Base-by-base conservation (phyloP, 345 rosid species). In the Abelmoschus esculentus region DNA sequence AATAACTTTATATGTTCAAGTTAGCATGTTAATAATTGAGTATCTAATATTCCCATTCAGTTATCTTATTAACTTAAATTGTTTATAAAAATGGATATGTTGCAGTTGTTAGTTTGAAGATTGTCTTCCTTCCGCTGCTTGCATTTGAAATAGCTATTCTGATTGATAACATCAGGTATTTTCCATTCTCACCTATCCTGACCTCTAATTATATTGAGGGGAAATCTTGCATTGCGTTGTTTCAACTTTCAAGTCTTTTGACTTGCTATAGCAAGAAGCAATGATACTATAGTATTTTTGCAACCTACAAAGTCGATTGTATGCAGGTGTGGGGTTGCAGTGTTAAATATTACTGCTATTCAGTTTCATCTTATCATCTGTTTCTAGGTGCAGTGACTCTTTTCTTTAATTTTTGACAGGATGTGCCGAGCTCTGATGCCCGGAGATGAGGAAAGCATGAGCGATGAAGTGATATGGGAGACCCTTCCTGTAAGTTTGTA, bases 401-500 rank as follows among this genome's bases (percentile, higher is more conserved):
- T 53, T 36, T 66, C 22, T 65, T 32, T n/a, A 19, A 1, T 29
- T 79, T 22, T 18, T 53, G 78, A 69, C 77, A 92, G 98, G 86
- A 90, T 87, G 92, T 93, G 93, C 66, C 80, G 92, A 83, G 85
- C 93, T 74, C 88, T 90, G 61, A 86, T 93, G 97, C 92, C 90
- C 26, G 97, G 93, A 73, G 98, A 93, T 79, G 98, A 93, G 62
- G 98, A 90, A 81, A 93, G 83, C 83, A 83, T 87, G 83, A 90
- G 83, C 63, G 96, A 93, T 74, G 97, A 93, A 81, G 92, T 92
- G 72, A 93, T 93, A 80, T 93, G 97, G 97, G 92, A 88, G 80
- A 93, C 93, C 22, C 97, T 93, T 80, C 96, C 96, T 49, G 97
- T 93, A 80, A 87, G 90, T 83, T 65, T 3, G 8, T 66, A 29